phyloP scores from a whole-genome alignment of 108 stramenopile genomes.

The Nitzschia palea region DNA sequence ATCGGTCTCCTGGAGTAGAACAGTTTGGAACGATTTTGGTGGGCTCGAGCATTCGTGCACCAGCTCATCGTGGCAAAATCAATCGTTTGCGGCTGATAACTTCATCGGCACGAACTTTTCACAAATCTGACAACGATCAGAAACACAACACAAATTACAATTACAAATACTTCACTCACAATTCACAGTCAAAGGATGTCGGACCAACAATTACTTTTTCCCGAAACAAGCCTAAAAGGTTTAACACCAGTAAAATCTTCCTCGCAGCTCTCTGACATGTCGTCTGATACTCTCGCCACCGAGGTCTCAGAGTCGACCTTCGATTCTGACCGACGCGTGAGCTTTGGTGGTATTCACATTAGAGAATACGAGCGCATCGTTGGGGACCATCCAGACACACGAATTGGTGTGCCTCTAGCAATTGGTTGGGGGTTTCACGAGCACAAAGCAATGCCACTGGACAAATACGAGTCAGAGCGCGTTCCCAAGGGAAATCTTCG shows the following conservation, averaged over 20 bases:
- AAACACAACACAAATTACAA: background rate
- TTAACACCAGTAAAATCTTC: conserved; percentile 10
- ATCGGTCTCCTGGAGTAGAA: no score
- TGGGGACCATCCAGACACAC: conserved; percentile 56
- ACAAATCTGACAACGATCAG: background rate
- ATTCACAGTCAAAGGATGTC: background rate
- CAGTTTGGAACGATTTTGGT: background rate
- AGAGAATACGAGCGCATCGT: conserved; percentile 56
- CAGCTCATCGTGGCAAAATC: background rate
- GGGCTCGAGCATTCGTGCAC: background rate
- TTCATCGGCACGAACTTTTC: background rate
- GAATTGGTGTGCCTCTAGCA: conserved; percentile 54
- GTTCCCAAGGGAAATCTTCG: conserved; percentile 26
- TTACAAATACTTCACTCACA: background rate
- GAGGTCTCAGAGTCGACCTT: conserved; percentile 11
- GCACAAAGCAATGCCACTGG: conserved; percentile 24
- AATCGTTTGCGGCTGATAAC: background rate
- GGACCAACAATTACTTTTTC: background rate
- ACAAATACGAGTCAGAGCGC: conserved; percentile 51
- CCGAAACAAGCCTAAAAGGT: background rate
- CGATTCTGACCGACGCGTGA: conserved; percentile 12
- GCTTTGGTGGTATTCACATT: conserved; percentile 37
- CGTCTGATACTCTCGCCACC: conserved; percentile 9
- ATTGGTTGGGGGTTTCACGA: conserved; percentile 63
- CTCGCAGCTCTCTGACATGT: conserved; percentile 15